Base-by-base conservation (phyloP, 768 basidiomycete species). In the Cantharellus anzutake region DNA sequence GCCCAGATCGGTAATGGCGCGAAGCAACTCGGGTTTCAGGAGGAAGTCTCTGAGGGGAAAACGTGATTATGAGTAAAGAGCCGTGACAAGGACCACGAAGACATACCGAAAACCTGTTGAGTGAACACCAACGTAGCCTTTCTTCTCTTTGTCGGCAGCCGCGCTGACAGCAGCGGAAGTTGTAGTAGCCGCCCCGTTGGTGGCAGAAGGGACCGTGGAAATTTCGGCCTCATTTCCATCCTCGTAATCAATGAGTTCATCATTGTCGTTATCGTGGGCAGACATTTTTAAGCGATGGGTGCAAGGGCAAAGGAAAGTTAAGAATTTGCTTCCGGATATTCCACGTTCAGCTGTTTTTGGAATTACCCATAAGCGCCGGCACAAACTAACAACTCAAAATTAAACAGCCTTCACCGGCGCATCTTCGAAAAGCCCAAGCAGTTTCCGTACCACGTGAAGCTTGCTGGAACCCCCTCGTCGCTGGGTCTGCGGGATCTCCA, bases 71-170 rank as follows among this genome's bases (percentile, higher is more conserved):
- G 34, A 55, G 56, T 56, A 50, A 35, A 34, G 3, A 35, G 3
- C 48, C 7, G 20, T 29, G 44, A 61, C 38, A 48, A 57, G 29
- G 59, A 16, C 11, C 4, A 48, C 3, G 11, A 51, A 38, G 4
- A 69, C 80, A 60, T 60, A 93, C 93, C 96, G 81, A 75, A 99
- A 99, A 61, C 96, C 96, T 63, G 96, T 99, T n/a, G 93, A 93
- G 76, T 99, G 96, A 67, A 99, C 97, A 39, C 96, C 96, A 62
- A 96, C 94, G 69, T 94, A 97, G 71, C 94, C 96, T 80, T 93
- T 94, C 78, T 91, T 90, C 66, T 88, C 86, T 72, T 86, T 89
- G 66, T 83, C 85, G 63, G 65, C 70, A 51, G 71, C 71, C 42
- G 79, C 82, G 62, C 74, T 80, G 51, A 72, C 77, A 34, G 78